Percentiles rank a stretch among this genome's conserved stretches.
These are phyloP conservation scores for Cytospora paraplurivora DNA, from an alignment of 2,329 filamentous ascomycete species.

Conservation along the genomic window DNA sequence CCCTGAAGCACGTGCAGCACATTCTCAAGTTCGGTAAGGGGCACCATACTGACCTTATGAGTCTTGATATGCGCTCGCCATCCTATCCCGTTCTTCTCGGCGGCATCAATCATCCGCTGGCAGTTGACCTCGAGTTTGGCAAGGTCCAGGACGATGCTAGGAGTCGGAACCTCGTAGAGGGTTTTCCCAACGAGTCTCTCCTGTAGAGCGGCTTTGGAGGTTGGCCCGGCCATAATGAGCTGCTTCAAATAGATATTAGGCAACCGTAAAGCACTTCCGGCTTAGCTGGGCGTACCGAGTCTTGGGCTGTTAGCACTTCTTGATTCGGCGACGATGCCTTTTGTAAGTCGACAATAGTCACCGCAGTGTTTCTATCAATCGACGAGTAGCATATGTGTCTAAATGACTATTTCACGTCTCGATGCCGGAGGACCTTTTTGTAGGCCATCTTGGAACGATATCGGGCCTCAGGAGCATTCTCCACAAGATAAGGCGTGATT, in stretches of 20 bases:
- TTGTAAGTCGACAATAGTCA: too few relatives aligned
- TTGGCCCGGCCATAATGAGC: slow-evolving; percentile 8
- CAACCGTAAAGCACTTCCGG: too few relatives aligned
- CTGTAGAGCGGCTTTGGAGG: slow-evolving; percentile 41
- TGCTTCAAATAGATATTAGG: too few relatives aligned
- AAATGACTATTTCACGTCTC: background rate
- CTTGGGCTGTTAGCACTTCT: too few relatives aligned
- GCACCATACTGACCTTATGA: slow-evolving; percentile 63
- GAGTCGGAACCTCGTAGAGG: slow-evolving; percentile 63
- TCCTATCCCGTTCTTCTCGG: slow-evolving; percentile 58
- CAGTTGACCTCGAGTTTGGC: slow-evolving; percentile 70
- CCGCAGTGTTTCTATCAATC: background rate
- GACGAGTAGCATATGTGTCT: background rate
- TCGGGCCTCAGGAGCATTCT: slow-evolving; percentile 19
- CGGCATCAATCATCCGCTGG: slow-evolving; percentile 68
- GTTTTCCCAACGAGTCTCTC: slow-evolving; percentile 59
- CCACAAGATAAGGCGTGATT: slow-evolving; percentile 19
- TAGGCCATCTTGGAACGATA: slow-evolving; percentile 29
- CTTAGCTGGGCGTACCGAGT: too few relatives aligned
- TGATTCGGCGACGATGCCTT: too few relatives aligned
- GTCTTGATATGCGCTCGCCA: slow-evolving; percentile 83
- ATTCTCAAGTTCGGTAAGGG: background rate
- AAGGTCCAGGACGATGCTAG: slow-evolving; percentile 68
- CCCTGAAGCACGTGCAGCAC: slow-evolving; percentile 6
- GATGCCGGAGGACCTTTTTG: background rate